phyloP scores from a whole-genome alignment of 2,329 filamentous ascomycete species.

The Nothomitra cinnamomea region DNA sequence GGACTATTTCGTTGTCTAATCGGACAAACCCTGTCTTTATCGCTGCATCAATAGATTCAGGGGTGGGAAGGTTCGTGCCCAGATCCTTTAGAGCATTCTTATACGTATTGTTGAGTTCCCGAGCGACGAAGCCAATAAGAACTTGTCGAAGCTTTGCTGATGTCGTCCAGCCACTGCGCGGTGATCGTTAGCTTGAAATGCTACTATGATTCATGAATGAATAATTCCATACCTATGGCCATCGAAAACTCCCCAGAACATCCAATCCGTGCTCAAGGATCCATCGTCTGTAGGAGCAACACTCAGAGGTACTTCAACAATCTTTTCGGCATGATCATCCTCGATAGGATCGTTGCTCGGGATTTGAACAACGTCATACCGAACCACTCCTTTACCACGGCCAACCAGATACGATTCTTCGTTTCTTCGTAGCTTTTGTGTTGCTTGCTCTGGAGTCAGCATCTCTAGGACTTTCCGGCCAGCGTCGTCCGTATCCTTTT shows the following conservation, averaged over 20 bases:
- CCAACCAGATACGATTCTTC: constrained; percentile 88
- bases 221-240: constrained; percentile 62
- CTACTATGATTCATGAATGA: constrained; percentile 5
- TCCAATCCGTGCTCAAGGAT: constrained; percentile 66
- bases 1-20: constrained; percentile 84
- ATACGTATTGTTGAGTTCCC: constrained; percentile 85
- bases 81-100: constrained; percentile 48
- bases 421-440: constrained; percentile 69
- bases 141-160: constrained; percentile 89
- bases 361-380: constrained; percentile 88
- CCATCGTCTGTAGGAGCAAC: constrained; percentile 36
- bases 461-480: constrained; percentile 84
- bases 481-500: constrained; percentile 72
- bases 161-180: constrained; percentile 77
- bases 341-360: constrained; percentile 96
- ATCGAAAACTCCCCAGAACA: constrained; percentile 99
- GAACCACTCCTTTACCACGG: constrained; percentile 74
- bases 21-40: constrained; percentile 85
- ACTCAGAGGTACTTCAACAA: constrained; percentile 66
- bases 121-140: constrained; percentile 79
- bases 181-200: constrained; percentile 12
- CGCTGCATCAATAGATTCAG: constrained; percentile 70
- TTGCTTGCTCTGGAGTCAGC: constrained; percentile 88
- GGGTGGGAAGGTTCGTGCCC: constrained; percentile 44
- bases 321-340: constrained; percentile 96